Base-by-base conservation (phyloP, 176 grass and related monocot species). In the Thalia dealbata region DNA sequence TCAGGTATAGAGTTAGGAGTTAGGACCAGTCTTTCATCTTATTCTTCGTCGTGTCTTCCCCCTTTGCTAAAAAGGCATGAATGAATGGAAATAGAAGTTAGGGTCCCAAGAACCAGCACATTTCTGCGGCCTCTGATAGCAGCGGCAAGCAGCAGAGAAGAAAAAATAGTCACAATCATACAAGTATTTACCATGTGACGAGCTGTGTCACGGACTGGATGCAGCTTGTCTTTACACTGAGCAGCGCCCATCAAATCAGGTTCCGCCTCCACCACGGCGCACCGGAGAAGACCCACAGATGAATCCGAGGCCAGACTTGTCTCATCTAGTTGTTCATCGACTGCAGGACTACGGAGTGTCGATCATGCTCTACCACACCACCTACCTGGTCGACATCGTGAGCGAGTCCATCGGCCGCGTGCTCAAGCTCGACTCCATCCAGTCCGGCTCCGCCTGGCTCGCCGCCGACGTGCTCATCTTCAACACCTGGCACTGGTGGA, bases 401-500 rank as follows among this genome's bases (percentile, higher is more conserved):
- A 50, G 73, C 43, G 85, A 88, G 78, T 15, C 81, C 27, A 54
- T 83, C 23, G 90, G 90, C n/a, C 85, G 95, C 56, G 90, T 99
- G 71, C 79, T 99, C 3, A 93, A 86, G 81, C 85, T 99, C 24
- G 85, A 91, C 67, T 86, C 84, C 76, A 99, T 99, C 69, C 32
- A 62, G 10, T 76, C 70, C 84, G 95, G 90, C 72, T 61, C 77
- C 14, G 79, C 87, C 23, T 99, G 95, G 95, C 75, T 88, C 48
- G 87, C 76, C 29, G 67, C 80, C 18, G 74, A 99, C 81, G 25
- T 93, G 58, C 70, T 99, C 73, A 48, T 93, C 72, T 92, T 99
- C 87, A 99, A 99, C 83, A 86, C 90, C 0, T 93, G 95, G 90
- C 95, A 99, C 62, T 99, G 95, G 95, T 99, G 95, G 95, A 91